A percentile compares a stretch with the other conserved stretches of the same genome.
These are phyloP conservation scores for Zizania latifolia DNA, from an alignment of 176 grass and related monocot species.

Conservation along the genomic window DNA sequence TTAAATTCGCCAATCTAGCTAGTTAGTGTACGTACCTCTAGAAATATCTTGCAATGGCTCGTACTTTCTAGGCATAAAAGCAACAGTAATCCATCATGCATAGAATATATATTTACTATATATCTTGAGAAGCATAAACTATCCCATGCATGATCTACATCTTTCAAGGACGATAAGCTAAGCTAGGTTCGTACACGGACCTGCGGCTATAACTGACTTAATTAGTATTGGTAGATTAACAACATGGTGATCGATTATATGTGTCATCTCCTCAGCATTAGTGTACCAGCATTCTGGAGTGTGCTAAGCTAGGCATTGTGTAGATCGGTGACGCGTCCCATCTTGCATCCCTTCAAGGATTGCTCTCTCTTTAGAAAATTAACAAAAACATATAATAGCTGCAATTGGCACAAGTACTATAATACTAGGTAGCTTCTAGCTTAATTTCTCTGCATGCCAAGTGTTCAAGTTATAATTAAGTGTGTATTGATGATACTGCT, in stretches of 20 bases:
- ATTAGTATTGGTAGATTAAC: too few species aligned
- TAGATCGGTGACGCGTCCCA: conserved; percentile 2
- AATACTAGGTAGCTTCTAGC: too few species aligned
- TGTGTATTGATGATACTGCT: too few species aligned
- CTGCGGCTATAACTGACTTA: not conserved
- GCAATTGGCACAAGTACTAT: too few species aligned
- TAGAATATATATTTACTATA: not conserved
- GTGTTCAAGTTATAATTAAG: too few species aligned
- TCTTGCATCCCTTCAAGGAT: not conserved
- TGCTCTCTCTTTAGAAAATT: not conserved
- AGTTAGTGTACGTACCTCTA: not conserved
- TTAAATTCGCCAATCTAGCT: not conserved
- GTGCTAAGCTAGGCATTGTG: not conserved
- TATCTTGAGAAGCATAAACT: not conserved
- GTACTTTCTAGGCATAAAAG: conserved; percentile 2
- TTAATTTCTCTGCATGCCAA: too few species aligned
- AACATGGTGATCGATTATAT: not conserved
- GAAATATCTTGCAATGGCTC: conserved; percentile 21
- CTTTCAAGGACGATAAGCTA: not conserved
- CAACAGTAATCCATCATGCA: not conserved
- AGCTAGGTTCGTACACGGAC: not conserved
- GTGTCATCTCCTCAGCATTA: not conserved
- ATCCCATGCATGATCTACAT: not conserved
- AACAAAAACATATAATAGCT: not conserved
- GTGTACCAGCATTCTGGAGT: not conserved